Evolutionary conservation across 2,329 filamentous ascomycete species (phyloP).

Genomic region (Aspergillus viridinutans): DNA sequence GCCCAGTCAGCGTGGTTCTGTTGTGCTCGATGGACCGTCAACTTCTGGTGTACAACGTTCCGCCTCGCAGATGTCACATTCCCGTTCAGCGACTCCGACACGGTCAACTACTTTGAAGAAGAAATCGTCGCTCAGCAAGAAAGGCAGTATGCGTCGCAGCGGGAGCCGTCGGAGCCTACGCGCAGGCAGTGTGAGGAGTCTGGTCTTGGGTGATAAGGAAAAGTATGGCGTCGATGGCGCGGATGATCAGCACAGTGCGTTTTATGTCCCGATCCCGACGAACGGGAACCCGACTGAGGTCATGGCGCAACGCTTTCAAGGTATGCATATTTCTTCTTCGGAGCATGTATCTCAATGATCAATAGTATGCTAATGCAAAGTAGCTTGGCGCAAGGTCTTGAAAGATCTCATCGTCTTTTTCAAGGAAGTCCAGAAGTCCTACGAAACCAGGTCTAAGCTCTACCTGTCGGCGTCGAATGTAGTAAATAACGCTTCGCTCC

Average conservation of each 20-base stretch:
- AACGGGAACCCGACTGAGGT: constrained; percentile 82
- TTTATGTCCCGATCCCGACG: constrained; percentile 85
- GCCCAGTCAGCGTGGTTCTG: constrained; percentile 32
- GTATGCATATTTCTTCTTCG: constrained; percentile 50
- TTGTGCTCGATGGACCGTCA: constrained; percentile 26
- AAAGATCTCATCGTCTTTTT: constrained; percentile 95
- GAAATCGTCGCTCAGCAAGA: constrained; percentile 71
- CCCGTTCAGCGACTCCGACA: constrained; percentile 38
- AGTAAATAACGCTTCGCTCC: constrained; percentile 73
- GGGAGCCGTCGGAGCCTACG: constrained; percentile 75
- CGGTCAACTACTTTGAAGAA: constrained; percentile 80
- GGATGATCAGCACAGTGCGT: constrained; percentile 73
- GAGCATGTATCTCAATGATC: not conserved
- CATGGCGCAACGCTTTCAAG: constrained; percentile 81
- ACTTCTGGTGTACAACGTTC: constrained; percentile 32
- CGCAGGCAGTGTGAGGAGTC: constrained; percentile 80
- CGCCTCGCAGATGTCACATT: constrained; percentile 40
- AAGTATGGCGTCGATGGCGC: constrained; percentile 44
- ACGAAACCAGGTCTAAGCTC: constrained; percentile 79
- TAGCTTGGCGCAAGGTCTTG: constrained; percentile 90
- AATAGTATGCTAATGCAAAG: constrained; percentile 9
- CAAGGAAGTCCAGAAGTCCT: constrained; percentile 82
- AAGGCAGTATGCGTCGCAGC: constrained; percentile 70
- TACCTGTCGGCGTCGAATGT: constrained; percentile 78
- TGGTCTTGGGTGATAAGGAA: constrained; percentile 64